Conservation (phyloP, 1,284 basidiomycete species). For the Gymnopus androsaceus region DNA sequence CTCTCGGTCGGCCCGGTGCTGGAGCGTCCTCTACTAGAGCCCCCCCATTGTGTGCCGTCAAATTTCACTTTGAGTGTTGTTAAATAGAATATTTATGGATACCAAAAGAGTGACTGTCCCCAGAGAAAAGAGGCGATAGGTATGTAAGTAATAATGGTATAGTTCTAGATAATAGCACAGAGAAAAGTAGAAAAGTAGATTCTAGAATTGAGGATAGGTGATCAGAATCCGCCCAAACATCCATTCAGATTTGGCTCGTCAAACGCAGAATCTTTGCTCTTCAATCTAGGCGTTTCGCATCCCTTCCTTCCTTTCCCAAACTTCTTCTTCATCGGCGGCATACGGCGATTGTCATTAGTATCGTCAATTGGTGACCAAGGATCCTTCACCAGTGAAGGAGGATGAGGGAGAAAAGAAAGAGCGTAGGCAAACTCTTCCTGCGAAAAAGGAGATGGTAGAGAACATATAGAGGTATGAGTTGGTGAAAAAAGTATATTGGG, state of each 20-base stretch:
- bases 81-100: too few relatives aligned
- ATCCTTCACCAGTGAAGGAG: conserved; percentile 29
- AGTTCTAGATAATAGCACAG: too few relatives aligned
- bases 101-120: too few relatives aligned
- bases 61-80: too few relatives aligned
- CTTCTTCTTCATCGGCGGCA: conserved; percentile 17
- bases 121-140: too few relatives aligned
- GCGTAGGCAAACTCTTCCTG: conserved; percentile 34
- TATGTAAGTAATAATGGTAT: too few relatives aligned
- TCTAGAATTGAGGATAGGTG: too few relatives aligned
- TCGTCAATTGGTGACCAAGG: too few relatives aligned
- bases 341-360: neutral
- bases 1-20: too few relatives aligned
- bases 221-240: conserved; percentile 18
- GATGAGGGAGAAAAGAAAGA: conserved; percentile 43
- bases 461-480: conserved; percentile 27
- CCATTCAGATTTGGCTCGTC: conserved; percentile 11
- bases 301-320: conserved; percentile 17
- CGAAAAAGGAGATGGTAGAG: conserved; percentile 26
- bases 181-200: too few relatives aligned
- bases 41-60: too few relatives aligned
- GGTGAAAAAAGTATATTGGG: conserved; percentile 6
- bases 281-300: neutral
- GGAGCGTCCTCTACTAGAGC: too few relatives aligned
- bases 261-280: neutral